These are phyloP conservation scores for Pleurotus pulmonarius DNA, from an alignment of 768 basidiomycete genomes.

Conservation along the genomic window DNA sequence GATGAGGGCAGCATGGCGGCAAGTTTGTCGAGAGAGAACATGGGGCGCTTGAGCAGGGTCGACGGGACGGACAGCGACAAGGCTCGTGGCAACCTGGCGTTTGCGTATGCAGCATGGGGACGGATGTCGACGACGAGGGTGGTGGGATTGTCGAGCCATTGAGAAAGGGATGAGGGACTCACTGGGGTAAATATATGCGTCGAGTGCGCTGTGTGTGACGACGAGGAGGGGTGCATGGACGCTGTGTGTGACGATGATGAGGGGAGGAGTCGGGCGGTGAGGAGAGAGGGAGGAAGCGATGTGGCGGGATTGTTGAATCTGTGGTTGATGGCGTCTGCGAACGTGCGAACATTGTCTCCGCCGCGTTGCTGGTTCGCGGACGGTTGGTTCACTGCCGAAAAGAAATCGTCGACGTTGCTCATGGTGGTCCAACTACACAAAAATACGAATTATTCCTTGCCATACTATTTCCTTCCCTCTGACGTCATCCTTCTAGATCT, in stretches of 20 bases:
- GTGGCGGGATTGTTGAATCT: background rate
- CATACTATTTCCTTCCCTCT: background rate
- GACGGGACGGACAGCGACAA: slow-evolving; percentile 91
- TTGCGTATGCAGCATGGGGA: slow-evolving; percentile 68
- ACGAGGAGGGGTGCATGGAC: background rate
- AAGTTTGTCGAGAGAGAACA: slow-evolving; percentile 77
- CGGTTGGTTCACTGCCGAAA: background rate
- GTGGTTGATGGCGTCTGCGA: slow-evolving; percentile 1
- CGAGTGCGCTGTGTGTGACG: background rate
- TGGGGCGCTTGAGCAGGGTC: slow-evolving; percentile 87
- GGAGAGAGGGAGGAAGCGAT: background rate
- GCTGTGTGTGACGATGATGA: background rate
- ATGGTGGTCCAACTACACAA: background rate
- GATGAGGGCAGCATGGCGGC: slow-evolving; percentile 73
- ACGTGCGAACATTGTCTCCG: slow-evolving; percentile 4
- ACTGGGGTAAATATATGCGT: slow-evolving; percentile 18
- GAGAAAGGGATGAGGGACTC: slow-evolving; percentile 20
- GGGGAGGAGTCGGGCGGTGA: background rate
- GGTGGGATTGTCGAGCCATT: slow-evolving; percentile 29
- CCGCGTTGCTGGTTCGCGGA: background rate
- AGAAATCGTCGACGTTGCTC: background rate
- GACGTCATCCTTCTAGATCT: slow-evolving; percentile 7
- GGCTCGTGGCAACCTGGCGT: slow-evolving; percentile 63
- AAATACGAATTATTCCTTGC: background rate
- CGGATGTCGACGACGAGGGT: slow-evolving; percentile 85